Base-by-base conservation (phyloP, 2,329 filamentous ascomycete genomes). In the Rasamsonia emersonii region DNA sequence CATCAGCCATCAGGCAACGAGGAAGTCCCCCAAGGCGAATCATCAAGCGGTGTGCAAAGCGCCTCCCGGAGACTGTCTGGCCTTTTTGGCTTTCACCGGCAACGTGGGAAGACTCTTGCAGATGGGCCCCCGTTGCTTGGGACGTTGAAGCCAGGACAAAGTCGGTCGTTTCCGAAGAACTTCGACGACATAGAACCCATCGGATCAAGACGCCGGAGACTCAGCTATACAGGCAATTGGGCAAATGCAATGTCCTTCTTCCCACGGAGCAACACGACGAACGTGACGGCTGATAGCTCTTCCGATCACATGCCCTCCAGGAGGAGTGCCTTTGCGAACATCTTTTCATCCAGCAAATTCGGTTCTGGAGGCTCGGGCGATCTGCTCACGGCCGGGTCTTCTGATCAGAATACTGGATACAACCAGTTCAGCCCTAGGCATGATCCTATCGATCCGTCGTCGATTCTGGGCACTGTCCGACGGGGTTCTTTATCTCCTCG, bases 91-190 rank as follows among this genome's bases (percentile, higher is more conserved):
- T 70, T 74, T 36, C 70, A 75, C 50, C 67, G 75, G 18, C 73
- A 73, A 43, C 67, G 75, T 39, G 71, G 72, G 4, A 79, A 79
- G 58, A 75, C 74, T 0, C 54, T 71, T 20, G 68, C 68, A 2
- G 71, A 75, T 40, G 70, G 77, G 18, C 71, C 73, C 3, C 72
- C 72, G 24, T 51, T 67, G 23, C 47, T 77, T 18, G 75, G 75
- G 10, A 68, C 68, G n/a, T 50, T 77, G 39, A 76, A 75, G 41
- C 58, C 70, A 28, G 65, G 68, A 1, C 73, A 79, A 40, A 78
- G 73, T 38, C 75, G 77, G 40, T 79, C 75, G n/a, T 70, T 79
- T 47, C 76, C 76, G 9, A 64, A 73, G 20, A 65, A 68, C 39
- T 29, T 63, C 18, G 62, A 65, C 28, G 68, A 76, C 6, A 51